phyloP scores from a whole-genome alignment of 2,329 filamentous ascomycete genomes.

The Verticillium klebahnii region DNA sequence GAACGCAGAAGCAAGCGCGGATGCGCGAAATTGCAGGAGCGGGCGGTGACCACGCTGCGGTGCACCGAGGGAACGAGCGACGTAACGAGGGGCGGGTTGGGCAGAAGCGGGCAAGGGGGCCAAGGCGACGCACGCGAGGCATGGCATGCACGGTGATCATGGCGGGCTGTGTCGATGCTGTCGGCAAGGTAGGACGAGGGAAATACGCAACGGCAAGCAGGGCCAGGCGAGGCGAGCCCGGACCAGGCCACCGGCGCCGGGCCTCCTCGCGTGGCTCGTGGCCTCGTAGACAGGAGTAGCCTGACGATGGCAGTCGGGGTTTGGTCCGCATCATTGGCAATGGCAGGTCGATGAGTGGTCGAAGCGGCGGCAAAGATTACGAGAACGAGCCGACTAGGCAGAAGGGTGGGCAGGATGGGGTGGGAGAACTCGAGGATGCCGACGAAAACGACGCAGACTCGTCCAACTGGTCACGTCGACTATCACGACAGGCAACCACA shows the following conservation, averaged over 20 bases:
- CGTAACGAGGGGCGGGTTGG: background rate
- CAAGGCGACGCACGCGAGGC: background rate
- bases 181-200: background rate
- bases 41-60: background rate
- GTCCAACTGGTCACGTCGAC: background rate
- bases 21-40: background rate
- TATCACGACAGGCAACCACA: background rate
- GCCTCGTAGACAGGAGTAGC: background rate
- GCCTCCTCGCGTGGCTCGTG: background rate
- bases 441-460: background rate
- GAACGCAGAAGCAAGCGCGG: slow-evolving; percentile 1
- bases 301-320: background rate
- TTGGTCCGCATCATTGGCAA: background rate
- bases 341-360: background rate
- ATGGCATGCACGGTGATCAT: background rate
- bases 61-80: background rate
- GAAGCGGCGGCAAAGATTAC: background rate
- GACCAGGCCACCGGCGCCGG: background rate
- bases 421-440: background rate
- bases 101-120: background rate
- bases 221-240: background rate
- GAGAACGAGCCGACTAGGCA: background rate
- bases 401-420: background rate
- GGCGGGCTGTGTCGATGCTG: background rate
- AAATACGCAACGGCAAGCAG: background rate